Base-by-base conservation (phyloP, 225 moss, liverwort and hornwort species). In the Sphagnum tenellum region DNA sequence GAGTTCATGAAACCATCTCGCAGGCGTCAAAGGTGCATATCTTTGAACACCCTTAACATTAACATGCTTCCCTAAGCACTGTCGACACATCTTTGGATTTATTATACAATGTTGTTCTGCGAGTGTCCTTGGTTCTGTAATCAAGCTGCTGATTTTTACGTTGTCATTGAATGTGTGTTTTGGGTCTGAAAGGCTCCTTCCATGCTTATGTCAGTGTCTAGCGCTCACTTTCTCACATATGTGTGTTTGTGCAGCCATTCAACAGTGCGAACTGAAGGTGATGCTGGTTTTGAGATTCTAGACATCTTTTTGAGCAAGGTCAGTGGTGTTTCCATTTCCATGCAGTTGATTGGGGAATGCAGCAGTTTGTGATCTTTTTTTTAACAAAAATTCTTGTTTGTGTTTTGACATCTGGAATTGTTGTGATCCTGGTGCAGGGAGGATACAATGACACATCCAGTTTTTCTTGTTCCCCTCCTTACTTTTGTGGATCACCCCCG, bases 391-490 rank as follows among this genome's bases (percentile, higher is more conserved):
- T 56, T 49, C 0, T 6, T 5, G 47, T 9, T 8, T 68, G 10
- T 56, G 45, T 2, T 6, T 11, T 7, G 3, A 29, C 1, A 8
- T 50, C 13, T 65, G 44, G 5, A 51, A 2, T 48, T 9, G 4
- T 48, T 57, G 56, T 2, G 6, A 48, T 44, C 1, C 4, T 4
- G 49, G 45, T 73, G 71, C 89, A 95, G 94, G 84, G 87, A 79
- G 87, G 89, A 4, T 94, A 86, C 70, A 88, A 88, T 63, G 94
- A 94, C 62, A 82, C 91, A 5, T 74, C 89, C 4, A 86, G 74
- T 81, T 91, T 89, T 78, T 88, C 89, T 44, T 95, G 94, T 64
- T 95, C 94, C 65, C 94, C 94, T 0, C 94, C 94, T n/a, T 95
- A 95, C 61, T 95, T 86, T 68, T 88, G 86, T 65, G 94, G 94